Percentiles rank a stretch among this genome's conserved stretches.
These are phyloP conservation scores for Seiridium cupressi DNA, from an alignment of 2,329 filamentous ascomycete genomes.

Conservation along the genomic window DNA sequence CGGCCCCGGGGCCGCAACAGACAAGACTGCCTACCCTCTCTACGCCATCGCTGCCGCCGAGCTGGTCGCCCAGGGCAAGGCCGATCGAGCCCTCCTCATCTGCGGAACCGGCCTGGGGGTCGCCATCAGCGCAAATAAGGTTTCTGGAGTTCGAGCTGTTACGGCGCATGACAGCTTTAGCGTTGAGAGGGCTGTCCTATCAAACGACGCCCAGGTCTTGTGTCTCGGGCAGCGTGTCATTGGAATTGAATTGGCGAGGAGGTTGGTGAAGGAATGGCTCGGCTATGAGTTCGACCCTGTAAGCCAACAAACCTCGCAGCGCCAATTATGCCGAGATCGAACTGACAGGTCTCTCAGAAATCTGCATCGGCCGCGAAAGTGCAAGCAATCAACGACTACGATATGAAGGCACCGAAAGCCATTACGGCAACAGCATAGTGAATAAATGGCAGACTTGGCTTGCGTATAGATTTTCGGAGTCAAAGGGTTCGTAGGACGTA, in stretches of 20 bases:
- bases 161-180: constrained; percentile 86
- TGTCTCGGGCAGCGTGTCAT: constrained; percentile 85
- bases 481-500: background rate
- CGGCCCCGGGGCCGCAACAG: constrained; percentile 61
- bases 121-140: constrained; percentile 86
- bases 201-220: constrained; percentile 83
- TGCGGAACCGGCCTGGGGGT: constrained; percentile 87
- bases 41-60: constrained; percentile 71
- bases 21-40: constrained; percentile 82
- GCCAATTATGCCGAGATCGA: background rate
- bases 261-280: constrained; percentile 78
- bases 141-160: constrained; percentile 80
- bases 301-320: constrained; percentile 30
- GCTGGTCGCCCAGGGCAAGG: constrained; percentile 60
- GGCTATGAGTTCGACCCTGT: constrained; percentile 75
- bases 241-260: constrained; percentile 74
- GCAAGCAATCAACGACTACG: constrained; percentile 13
- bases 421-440: background rate
- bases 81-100: constrained; percentile 77
- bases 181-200: constrained; percentile 76
- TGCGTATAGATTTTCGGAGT: background rate
- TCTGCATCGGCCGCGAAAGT: constrained; percentile 12
- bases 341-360: background rate
- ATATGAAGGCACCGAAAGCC: background rate
- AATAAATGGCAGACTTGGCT: background rate